These are phyloP conservation scores for Monilinia polystroma DNA, from an alignment of 2,329 filamentous ascomycete genomes.

Conservation along the genomic window DNA sequence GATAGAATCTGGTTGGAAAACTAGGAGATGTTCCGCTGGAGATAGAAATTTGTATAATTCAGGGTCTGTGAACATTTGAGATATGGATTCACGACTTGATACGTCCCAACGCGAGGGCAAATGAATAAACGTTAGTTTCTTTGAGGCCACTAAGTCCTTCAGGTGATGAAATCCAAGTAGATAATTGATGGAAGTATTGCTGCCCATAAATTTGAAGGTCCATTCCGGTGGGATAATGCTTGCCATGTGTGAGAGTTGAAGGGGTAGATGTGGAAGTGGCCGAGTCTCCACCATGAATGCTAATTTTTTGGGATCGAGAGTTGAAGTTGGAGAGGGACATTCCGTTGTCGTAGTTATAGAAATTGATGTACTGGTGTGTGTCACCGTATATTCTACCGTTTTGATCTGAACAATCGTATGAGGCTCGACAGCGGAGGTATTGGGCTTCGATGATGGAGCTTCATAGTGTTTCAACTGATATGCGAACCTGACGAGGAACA, in stretches of 20 bases:
- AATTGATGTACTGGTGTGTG: neutral
- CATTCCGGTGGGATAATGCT: conserved; percentile 56
- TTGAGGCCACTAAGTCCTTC: conserved; percentile 41
- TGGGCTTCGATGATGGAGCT: neutral
- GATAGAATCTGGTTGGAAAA: conserved; percentile 58
- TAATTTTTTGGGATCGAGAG: conserved; percentile 42
- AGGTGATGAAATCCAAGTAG: conserved; percentile 45
- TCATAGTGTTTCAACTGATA: conserved; percentile 11
- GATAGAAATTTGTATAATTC: conserved; percentile 52
- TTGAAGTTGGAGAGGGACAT: conserved; percentile 28
- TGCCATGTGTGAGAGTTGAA: conserved; percentile 56
- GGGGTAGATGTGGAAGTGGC: conserved; percentile 50
- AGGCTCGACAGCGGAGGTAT: neutral
- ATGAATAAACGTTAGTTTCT: conserved; percentile 21
- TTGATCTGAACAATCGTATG: conserved; percentile 2
- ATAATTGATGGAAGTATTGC: conserved; percentile 43
- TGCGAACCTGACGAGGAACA: neutral
- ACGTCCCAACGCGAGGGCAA: conserved; percentile 28
- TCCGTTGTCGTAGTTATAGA: conserved; percentile 14
- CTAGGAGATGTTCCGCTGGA: conserved; percentile 53
- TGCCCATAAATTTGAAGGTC: conserved; percentile 56
- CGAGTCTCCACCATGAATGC: conserved; percentile 57
- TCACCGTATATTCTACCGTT: conserved; percentile 8
- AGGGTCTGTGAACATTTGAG: conserved; percentile 51
- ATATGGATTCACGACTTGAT: conserved; percentile 50